Evolutionary conservation across 768 basidiomycete species (phyloP), one percentile per base, ranked within the genome.

Genomic region (Mycena chlorophos): DNA sequence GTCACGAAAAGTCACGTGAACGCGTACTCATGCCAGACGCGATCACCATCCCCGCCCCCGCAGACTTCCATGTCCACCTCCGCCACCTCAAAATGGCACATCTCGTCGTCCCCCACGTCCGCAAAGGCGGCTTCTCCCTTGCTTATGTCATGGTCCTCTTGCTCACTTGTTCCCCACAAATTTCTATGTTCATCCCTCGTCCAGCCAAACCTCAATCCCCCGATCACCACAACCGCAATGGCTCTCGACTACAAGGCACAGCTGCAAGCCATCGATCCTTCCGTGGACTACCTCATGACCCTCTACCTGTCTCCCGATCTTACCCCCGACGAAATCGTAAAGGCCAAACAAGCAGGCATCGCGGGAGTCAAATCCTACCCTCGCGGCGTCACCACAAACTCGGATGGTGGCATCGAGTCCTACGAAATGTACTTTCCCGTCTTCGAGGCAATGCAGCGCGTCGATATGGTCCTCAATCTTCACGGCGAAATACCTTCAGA

Each of bases 401-500:
- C 92, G 13, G 92, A 94, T 55, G 87, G 91, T 29, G 97, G 97
- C 5, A 96, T 98, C 61, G 96, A 98, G 69, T 92, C 92, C 14
- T 98, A 98, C 64, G 90, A 91, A 63, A 78, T 82, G 1, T 99
- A 96, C 69, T 97, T 98, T 71, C 88, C 89, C 19, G 83, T 97
- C 28, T 98, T 99, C 68, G 85, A 85, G 64, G 90, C 86, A 31
- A 98, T 98, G 95, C 86, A 98, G 73, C 86, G 91, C 66, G 87
- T 85, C 25, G 91, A 86, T 66, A 88, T 99, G 84, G 94, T 98
- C 19, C 80, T 99, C 39, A 98, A 98, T 73, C 79, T 99, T 30
- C 97, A 99, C 62, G 97, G 97, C 20, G 97, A 99, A 74, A 83
- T 98, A 20, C 95, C 97, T 12, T 95, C 94, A n/a, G 88, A 94